Base-by-base conservation (phyloP, 768 basidiomycete species). In the Tubosaeta brunneosetosa region DNA sequence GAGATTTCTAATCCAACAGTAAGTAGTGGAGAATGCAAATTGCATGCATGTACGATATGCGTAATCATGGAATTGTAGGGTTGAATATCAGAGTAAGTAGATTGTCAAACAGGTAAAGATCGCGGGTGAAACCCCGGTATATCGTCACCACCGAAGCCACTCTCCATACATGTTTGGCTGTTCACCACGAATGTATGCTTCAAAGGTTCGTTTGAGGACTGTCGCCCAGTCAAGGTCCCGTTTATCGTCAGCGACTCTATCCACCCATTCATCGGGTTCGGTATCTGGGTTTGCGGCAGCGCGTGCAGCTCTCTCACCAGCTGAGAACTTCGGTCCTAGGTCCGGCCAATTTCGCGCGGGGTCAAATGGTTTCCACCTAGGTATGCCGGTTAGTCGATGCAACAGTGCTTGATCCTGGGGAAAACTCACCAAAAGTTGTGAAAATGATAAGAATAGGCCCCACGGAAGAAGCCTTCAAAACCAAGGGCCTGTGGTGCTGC, bases 331-430 rank as follows among this genome's bases (percentile, higher is more conserved):
- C 11, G 80, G 73, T 2, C 95, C 95, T 26, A 98, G 80, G 65
- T 97, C 95, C 2, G 95, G 95, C 84, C 85, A 97, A 66, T 98
- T 94, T n/a, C 94, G 85, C 8, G 82, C 71, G 1, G 89, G 80
- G 69, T 99, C 95, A 61, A 97, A 97, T 5, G 94, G 90, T 57
- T 88, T 85, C 95, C 95, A 97, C 94, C 94, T 94, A 58, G 13
- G 22, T 53, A 19, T 16, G 22, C 49, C 37, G 11, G 10, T 47
- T 52, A 55, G 41, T 19, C 19, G 34, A 43, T 9, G 4, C 6
- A 17, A 14, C 14, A 4, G 48, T 26, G 47, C 34, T 25, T 14
- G 4, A 44, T 44, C 38, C 37, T 8, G 13, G n/a, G 50, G 49
- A 43, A 3, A 7, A 66, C 82, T 49, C 50, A 89, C 92, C 92